Base-by-base conservation (phyloP, 352 stramenopile genomes). In the Phytopythium sindhum region DNA sequence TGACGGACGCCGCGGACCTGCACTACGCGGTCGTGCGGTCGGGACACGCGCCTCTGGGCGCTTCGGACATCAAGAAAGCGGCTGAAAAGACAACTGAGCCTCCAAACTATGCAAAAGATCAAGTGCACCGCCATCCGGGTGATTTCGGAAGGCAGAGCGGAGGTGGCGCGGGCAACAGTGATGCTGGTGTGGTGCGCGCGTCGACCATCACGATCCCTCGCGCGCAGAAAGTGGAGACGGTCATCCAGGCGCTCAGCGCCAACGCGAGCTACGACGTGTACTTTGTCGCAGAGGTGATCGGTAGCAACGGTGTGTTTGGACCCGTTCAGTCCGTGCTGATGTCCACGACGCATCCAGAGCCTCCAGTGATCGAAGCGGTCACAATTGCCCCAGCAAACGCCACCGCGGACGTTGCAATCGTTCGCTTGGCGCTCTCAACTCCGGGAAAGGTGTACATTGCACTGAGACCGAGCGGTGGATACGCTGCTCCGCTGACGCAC, bases 211-310 rank as follows among this genome's bases (percentile, higher is more conserved):
- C 69, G 0, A 73, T 89, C 9, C 15, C 70, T 0, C 70, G 62
- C 28, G 79, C 84, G 7, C 74, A 89, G 48, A 88, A 89, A 28
- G 55, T 91, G 2, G 80, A 84, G 59, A 75, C 68, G 24, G 35
- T 66, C 2, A 69, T 93, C 1, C 28, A 69, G 9, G 69, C 77
- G 0, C 63, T 95, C 15, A 24, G 53, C 12, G 26, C 81, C 0
- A 92, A 93, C 55, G 83, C 71, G 26, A 91, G 73, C 71, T 95
- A 92, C 68, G 84, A 93, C 42, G 84, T 93, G 63, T 92, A 88
- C 71, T 88, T 95, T 67, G 84, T 95, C 11, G 76, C 79, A 15
- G 84, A 95, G 50, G 86, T 91, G 23, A 74, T 77, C 14, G 75
- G 77, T 37, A 95, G 86, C 66, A 93, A 95, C 48, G 86, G 84